Evolutionary conservation across 163 green algal species (phyloP).

Genomic region (Coccomyxa subellipsoidea): DNA sequence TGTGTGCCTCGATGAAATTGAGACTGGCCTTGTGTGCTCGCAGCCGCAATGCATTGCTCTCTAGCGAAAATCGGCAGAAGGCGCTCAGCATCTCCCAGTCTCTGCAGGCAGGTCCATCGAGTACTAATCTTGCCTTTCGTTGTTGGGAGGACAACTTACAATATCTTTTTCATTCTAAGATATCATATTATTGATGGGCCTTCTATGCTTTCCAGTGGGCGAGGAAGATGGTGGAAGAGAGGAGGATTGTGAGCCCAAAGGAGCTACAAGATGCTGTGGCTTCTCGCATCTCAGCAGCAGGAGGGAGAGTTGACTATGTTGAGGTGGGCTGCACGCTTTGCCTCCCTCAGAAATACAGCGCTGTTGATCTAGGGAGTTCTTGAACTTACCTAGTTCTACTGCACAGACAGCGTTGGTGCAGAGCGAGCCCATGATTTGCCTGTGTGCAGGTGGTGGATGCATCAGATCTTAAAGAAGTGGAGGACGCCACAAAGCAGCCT

Average conservation of each 20-base stretch:
- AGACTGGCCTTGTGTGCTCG: slow-evolving; percentile 8
- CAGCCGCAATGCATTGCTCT: slow-evolving; percentile 81
- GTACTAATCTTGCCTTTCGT: no score
- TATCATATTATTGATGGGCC: background rate
- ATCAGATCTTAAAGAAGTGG: slow-evolving; percentile 45
- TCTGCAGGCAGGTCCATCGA: slow-evolving; percentile 41
- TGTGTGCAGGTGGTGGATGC: slow-evolving; percentile 65
- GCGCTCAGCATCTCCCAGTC: slow-evolving; percentile 55
- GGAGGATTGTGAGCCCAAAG: background rate
- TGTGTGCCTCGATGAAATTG: no score
- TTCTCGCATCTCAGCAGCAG: slow-evolving; percentile 36
- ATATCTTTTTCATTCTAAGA: no score
- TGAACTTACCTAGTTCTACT: no score
- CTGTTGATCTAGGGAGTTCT: no score
- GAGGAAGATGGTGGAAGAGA: background rate
- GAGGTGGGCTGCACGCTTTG: slow-evolving; percentile 32
- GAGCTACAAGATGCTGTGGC: slow-evolving; percentile 16
- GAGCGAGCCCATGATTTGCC: no score
- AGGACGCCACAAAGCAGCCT: slow-evolving; percentile 24
- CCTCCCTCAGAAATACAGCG: background rate
- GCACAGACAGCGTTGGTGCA: no score
- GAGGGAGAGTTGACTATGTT: slow-evolving; percentile 78
- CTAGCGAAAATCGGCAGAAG: slow-evolving; percentile 39
- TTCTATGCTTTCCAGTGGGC: background rate
- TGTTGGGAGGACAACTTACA: no score